Conservation (phyloP, 1,284 basidiomycete species). For the Peniophora sp. region DNA sequence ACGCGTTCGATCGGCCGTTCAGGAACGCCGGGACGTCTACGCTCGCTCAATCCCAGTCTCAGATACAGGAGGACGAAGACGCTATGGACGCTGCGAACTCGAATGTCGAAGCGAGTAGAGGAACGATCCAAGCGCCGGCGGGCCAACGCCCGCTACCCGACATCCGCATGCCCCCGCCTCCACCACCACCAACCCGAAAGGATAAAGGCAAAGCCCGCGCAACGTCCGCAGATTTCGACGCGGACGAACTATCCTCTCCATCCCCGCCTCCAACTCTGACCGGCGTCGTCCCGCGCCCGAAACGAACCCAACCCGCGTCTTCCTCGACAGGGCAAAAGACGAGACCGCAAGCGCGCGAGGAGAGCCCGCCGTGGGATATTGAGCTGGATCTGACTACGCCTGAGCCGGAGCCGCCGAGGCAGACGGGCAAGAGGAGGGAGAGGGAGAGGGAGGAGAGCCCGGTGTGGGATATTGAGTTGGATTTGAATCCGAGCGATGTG, state of each 20-base stretch:
- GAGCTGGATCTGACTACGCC: slow-evolving; percentile 26
- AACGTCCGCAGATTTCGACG: neutral
- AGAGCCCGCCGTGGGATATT: slow-evolving; percentile 31
- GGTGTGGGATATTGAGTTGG: slow-evolving; percentile 37
- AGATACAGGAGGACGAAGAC: neutral
- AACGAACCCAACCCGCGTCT: too few relatives aligned
- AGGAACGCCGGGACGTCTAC: slow-evolving; percentile 53
- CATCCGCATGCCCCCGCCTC: neutral
- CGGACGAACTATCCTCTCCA: neutral
- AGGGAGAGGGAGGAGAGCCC: slow-evolving; percentile 16
- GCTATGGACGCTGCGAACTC: neutral
- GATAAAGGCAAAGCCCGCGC: slow-evolving; percentile 13
- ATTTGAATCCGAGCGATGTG: slow-evolving; percentile 27
- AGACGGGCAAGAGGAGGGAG: slow-evolving; percentile 4
- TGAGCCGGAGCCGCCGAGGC: slow-evolving; percentile 4
- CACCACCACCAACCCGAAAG: slow-evolving; percentile 1
- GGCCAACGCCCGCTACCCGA: neutral
- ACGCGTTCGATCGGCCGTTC: slow-evolving; percentile 73
- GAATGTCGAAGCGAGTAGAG: neutral
- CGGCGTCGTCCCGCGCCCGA: slow-evolving; percentile 2
- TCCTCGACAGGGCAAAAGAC: too few relatives aligned
- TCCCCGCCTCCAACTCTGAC: slow-evolving; percentile 7
- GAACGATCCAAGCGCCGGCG: neutral
- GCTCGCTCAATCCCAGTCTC: slow-evolving; percentile 8
- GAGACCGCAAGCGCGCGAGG: slow-evolving; percentile 11